Conservation (phyloP, 805 yeast species). For the Wickerhamiella allomyrinae region DNA sequence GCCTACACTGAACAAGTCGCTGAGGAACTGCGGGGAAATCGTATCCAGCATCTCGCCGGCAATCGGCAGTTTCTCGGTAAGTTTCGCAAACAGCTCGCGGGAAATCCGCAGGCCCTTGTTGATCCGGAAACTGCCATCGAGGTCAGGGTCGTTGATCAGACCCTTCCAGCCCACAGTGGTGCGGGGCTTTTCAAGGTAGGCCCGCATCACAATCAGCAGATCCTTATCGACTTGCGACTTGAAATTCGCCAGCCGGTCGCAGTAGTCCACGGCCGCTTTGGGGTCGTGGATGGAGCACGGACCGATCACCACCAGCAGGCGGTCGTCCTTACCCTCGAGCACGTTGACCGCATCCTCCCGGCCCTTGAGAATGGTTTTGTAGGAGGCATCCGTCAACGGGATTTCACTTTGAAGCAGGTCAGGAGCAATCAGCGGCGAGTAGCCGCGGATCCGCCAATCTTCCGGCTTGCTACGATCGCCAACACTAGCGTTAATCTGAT, state of each 20-base stretch:
- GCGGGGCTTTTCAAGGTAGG: conserved; percentile 94
- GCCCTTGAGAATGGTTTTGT: conserved; percentile 53
- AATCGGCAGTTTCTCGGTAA: conserved; percentile 75
- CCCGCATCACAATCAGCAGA: conserved; percentile 85
- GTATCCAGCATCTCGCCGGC: conserved; percentile 98
- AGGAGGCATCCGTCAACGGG: conserved; percentile 48
- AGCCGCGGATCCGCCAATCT: conserved; percentile 45
- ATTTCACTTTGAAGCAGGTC: conserved; percentile 78
- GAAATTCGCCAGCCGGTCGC: conserved; percentile 44
- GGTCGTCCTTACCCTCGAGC: conserved; percentile 70
- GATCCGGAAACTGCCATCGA: conserved; percentile 82
- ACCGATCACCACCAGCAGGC: conserved; percentile 80
- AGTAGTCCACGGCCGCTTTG: conserved; percentile 80
- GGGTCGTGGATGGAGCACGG: conserved; percentile 98
- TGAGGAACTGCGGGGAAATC: conserved; percentile 87
- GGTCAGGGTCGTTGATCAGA: conserved; percentile 90
- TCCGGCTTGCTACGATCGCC: conserved; percentile 17
- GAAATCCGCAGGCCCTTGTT: conserved; percentile 88
- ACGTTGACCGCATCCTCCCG: conserved; percentile 63
- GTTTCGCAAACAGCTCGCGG: conserved; percentile 68
- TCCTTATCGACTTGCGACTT: conserved; percentile 56
- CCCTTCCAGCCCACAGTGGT: conserved; percentile 99
- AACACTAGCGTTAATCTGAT: conserved; percentile 15
- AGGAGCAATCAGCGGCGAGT: conserved; percentile 93
- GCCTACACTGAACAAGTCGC: conserved; percentile 88